Base-by-base conservation (phyloP, 129 eudicot genomes). In the Helichrysum umbraculigerum region DNA sequence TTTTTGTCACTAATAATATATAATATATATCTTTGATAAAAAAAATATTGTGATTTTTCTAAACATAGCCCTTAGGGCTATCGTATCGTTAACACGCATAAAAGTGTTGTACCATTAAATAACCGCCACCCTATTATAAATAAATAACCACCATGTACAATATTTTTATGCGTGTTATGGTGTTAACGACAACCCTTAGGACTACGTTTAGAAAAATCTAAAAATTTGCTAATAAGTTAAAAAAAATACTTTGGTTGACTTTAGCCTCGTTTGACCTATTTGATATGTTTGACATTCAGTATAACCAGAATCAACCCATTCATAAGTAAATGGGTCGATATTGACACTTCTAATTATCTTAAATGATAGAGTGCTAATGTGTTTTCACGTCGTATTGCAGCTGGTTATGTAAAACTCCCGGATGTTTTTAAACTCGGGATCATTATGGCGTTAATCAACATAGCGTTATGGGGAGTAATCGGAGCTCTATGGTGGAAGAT, bases 401-500 rank as follows among this genome's bases (percentile, higher is more conserved):
- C 91, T 81, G 96, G 96, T 44, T 90, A 83, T 78, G 89, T 86
- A 62, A 82, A 81, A 65, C 93, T 90, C 33, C 86, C 74, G 30
- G 85, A 88, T 61, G 89, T 88, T 5, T 88, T 90, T 68, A 84
- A 82, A 44, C 65, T 90, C 66, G 96, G 93, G 33, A 86, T 88
- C 16, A 19, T 66, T 32, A 84, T 86, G 83, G 91, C 93, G 10
- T 33, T 84, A 16, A 73, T 86, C 16, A 86, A 90, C 74, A 69
- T 88, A 32, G 34, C 75, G 7, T 71, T 84, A 69, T 90, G 96
- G 93, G 85, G 42, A 25, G 29, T 88, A 62, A 73, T 71, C 17
- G 93, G 91, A 84, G 79, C 88, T 25, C 70, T 82, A 14, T 90
- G 96, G 93, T 90, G 92, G 93, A 90, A 90, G 75, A 67, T 90